These are phyloP conservation scores for Beauveria asiatica DNA, from an alignment of 2,329 filamentous ascomycete genomes.

Conservation along the genomic window DNA sequence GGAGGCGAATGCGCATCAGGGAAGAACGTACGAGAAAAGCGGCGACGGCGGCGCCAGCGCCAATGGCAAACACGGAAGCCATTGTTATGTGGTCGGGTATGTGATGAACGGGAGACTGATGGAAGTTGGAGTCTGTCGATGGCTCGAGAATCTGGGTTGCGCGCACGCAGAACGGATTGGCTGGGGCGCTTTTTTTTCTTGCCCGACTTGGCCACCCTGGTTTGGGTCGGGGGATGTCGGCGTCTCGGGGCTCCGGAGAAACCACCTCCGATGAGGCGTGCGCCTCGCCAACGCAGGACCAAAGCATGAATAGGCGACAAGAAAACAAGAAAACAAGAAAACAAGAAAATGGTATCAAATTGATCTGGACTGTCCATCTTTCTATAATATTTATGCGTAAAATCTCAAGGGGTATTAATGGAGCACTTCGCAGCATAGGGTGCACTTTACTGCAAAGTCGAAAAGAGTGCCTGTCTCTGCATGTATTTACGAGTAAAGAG, in stretches of 20 bases:
- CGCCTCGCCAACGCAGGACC: background rate
- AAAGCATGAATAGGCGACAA: too few relatives aligned
- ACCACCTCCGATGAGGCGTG: background rate
- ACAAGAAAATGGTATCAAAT: too few relatives aligned
- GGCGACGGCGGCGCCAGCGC: constrained; percentile 40
- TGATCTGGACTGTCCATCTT: too few relatives aligned
- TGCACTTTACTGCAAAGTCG: too few relatives aligned
- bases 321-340: too few relatives aligned
- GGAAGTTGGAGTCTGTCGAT: background rate
- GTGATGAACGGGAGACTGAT: background rate
- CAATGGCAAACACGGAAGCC: constrained; percentile 37
- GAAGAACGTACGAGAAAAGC: constrained; percentile 38
- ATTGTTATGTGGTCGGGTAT: constrained; percentile 19
- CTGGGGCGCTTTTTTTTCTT: constrained; percentile 6
- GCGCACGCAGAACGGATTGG: background rate
- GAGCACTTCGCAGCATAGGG: too few relatives aligned
- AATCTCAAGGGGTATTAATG: too few relatives aligned
- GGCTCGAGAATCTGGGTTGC: background rate
- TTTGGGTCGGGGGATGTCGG: constrained; percentile 1
- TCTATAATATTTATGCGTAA: too few relatives aligned
- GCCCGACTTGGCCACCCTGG: background rate
- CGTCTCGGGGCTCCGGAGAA: constrained; percentile 3
- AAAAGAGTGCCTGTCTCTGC: too few relatives aligned
- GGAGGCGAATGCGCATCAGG: background rate
- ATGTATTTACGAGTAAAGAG: background rate